Evolutionary conservation across 768 basidiomycete species (phyloP).

Genomic region (Sistotremastrum niveocremeum): DNA sequence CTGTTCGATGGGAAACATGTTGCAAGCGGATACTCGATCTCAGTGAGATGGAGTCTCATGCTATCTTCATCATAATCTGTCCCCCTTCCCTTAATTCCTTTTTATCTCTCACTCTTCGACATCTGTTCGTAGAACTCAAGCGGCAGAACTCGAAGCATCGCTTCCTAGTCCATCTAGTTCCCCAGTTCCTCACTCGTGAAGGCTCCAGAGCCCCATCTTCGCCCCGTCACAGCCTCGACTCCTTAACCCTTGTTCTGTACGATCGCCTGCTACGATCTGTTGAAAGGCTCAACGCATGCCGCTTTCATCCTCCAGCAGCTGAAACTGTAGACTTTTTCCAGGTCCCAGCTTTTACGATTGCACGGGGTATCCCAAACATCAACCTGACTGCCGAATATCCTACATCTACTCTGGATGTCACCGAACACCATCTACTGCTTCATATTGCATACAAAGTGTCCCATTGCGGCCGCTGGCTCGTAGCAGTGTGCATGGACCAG

Average conservation of each 20-base stretch:
- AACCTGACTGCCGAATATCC: constrained; percentile 27
- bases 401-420: constrained; percentile 31
- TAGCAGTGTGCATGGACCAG: constrained; percentile 65
- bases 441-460: constrained; percentile 67
- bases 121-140: constrained; percentile 50
- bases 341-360: constrained; percentile 51
- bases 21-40: constrained; percentile 37
- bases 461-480: constrained; percentile 59
- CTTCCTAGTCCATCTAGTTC: constrained; percentile 60
- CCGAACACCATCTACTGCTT: constrained; percentile 47
- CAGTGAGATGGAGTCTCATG: constrained; percentile 26
- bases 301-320: constrained; percentile 23
- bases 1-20: constrained; percentile 55
- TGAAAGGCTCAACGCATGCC: constrained; percentile 46
- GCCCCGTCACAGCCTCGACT: constrained; percentile 30
- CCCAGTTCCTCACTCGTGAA: constrained; percentile 44
- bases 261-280: constrained; percentile 52
- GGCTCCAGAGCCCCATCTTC: constrained; percentile 31
- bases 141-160: constrained; percentile 26
- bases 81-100: constrained; percentile 42
- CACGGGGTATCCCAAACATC: constrained; percentile 28
- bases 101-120: constrained; percentile 52
- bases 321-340: constrained; percentile 38
- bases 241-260: constrained; percentile 40
- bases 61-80: constrained; percentile 58